Conservation (phyloP, 306 rosid genomes). For the Rosa multiflora region DNA sequence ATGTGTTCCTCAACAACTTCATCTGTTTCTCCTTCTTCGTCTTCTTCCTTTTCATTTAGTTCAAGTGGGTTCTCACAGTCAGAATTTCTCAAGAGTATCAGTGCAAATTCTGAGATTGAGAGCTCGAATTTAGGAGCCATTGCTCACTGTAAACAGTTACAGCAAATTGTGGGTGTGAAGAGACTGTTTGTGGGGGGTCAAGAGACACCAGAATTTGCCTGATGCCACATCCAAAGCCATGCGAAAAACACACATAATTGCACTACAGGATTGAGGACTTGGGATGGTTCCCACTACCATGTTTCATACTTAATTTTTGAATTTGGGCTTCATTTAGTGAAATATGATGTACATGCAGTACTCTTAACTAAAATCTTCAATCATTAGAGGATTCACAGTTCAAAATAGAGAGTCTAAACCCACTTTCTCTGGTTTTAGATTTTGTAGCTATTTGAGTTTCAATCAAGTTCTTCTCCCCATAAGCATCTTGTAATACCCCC, state of each 20-base stretch:
- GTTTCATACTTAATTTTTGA: neutral
- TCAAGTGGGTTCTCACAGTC: slow-evolving; percentile 56
- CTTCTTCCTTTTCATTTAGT: slow-evolving; percentile 82
- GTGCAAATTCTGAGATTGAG: slow-evolving; percentile 70
- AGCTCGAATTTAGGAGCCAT: slow-evolving; percentile 85
- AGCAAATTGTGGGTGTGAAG: slow-evolving; percentile 31
- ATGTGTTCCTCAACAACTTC: slow-evolving; percentile 60
- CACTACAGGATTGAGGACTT: slow-evolving; percentile 13
- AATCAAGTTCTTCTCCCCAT: too few species aligned
- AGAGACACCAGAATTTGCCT: slow-evolving; percentile 32
- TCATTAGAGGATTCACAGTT: too few species aligned
- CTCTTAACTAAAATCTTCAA: too few species aligned
- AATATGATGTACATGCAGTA: too few species aligned
- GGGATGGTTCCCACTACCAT: neutral
- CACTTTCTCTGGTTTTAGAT: too few species aligned
- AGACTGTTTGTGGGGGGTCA: slow-evolving; percentile 34
- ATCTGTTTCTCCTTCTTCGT: slow-evolving; percentile 66
- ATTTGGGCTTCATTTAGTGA: neutral
- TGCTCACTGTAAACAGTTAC: slow-evolving; percentile 88
- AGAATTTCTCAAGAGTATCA: slow-evolving; percentile 61
- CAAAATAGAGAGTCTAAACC: too few species aligned
- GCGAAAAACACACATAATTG: slow-evolving; percentile 14
- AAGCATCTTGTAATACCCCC: too few species aligned
- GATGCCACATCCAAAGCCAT: slow-evolving; percentile 5
- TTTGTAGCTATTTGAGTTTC: too few species aligned